These are phyloP conservation scores for Peronospora belbahrii DNA, from an alignment of 352 stramenopile species.

Conservation along the genomic window DNA sequence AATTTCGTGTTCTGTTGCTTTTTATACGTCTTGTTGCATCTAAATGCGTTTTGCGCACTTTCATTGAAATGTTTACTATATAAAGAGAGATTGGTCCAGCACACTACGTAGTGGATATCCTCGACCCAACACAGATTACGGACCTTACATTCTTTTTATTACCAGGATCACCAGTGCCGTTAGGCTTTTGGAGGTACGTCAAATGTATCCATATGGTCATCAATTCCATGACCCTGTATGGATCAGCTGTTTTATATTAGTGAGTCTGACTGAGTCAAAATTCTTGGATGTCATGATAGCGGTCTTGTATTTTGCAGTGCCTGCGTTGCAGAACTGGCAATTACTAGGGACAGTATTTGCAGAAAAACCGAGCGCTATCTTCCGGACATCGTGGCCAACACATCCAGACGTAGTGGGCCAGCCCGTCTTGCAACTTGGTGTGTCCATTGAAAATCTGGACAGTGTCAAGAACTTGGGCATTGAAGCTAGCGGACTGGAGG, in stretches of 20 bases:
- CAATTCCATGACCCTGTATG: too few relatives aligned
- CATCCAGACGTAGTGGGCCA: conserved; percentile 53
- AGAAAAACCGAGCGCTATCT: conserved; percentile 62
- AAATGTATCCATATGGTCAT: conserved; percentile 4
- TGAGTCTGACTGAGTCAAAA: not conserved
- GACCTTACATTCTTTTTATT: conserved; percentile 75
- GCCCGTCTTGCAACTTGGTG: conserved; percentile 52
- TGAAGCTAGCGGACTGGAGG: conserved; percentile 45
- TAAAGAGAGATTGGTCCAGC: conserved; percentile 50
- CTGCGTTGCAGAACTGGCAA: conserved; percentile 62
- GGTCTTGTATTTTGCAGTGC: conserved; percentile 66
- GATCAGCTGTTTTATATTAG: not conserved
- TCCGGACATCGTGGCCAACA: conserved; percentile 55
- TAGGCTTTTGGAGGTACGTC: conserved; percentile 41
- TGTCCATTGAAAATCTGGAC: conserved; percentile 66
- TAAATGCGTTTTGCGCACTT: too few relatives aligned
- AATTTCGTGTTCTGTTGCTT: not conserved
- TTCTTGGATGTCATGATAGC: too few relatives aligned
- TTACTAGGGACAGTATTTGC: conserved; percentile 63
- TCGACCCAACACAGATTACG: conserved; percentile 45
- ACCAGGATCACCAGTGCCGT: conserved; percentile 48
- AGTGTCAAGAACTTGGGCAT: conserved; percentile 74
- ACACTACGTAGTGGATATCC: conserved; percentile 59
- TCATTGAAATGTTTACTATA: too few relatives aligned
- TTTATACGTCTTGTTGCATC: not conserved